Base-by-base conservation (phyloP, 768 basidiomycete genomes). In the Arthromyces matolae region DNA sequence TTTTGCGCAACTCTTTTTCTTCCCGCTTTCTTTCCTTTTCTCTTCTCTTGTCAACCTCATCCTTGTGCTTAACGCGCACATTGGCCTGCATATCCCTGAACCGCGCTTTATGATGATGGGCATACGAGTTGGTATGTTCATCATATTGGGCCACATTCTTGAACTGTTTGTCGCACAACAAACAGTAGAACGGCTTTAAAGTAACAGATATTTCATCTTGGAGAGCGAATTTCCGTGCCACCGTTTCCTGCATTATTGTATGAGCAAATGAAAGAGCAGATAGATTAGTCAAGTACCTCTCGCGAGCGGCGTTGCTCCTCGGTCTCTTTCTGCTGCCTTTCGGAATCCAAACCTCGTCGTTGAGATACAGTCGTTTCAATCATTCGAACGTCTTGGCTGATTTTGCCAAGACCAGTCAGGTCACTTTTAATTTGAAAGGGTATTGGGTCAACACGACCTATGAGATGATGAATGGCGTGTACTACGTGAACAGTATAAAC, bases 61-160 rank as follows among this genome's bases (percentile, higher is more conserved):
- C 84, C 56, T 80, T 72, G 13, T 77, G 76, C 45, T 80, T 79
- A n/a, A 80, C 66, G 9, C 84, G 81, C 41, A 78, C 78, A 41
- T 81, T 81, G 23, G 81, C 80, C 68, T 89, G 86, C 86, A 91
- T 87, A 56, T 91, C 89, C 55, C 71, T 83, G 62, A 83, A 78
- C 40, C 90, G 84, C 28, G 84, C 84, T 66, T 86, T 90, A 69
- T 90, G 89, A 57, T 89, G 86, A 59, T 91, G 89, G 0, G 88
- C 86, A 55, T 90, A 91, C 6, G 90, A 90, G 59, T 91, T 92
- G 45, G 86, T 88, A 64, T 93, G 90, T 59, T 92, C 90, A 54
- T 92, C 90, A 57, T 88, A 93, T 59, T 90, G 89, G 0, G 87
- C 82, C 16, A 92, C 86, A 40, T 77, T 92, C 63, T 83, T 78